A percentile compares a stretch with the other conserved stretches of the same genome.
phyloP scores from a whole-genome alignment of 148 eudicot species.

The Cornus suecica region DNA sequence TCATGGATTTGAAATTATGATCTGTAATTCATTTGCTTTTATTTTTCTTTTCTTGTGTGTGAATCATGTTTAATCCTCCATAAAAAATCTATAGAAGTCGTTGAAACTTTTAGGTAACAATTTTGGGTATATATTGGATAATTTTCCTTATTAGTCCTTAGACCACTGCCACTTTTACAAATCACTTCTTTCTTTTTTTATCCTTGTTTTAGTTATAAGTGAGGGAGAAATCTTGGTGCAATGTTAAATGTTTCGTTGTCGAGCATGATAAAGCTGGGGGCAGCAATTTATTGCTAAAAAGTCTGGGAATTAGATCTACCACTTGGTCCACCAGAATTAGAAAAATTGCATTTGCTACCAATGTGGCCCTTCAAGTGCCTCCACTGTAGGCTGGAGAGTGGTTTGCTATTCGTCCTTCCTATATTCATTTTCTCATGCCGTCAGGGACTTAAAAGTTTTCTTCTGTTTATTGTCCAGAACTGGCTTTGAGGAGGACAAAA shows the following conservation, averaged over 20 bases:
- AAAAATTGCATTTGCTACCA: background rate
- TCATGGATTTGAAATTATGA: background rate
- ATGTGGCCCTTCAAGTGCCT: background rate
- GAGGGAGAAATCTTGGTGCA: background rate
- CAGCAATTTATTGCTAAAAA: background rate
- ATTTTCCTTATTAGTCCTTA: background rate
- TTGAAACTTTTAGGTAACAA: background rate
- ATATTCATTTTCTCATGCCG: background rate
- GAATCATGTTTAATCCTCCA: background rate
- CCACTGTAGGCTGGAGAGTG: background rate
- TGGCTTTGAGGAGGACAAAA: conserved; percentile 99
- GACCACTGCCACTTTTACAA: background rate
- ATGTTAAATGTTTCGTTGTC: no score
- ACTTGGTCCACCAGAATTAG: background rate
- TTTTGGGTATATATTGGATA: background rate
- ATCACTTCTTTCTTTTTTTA: no score
- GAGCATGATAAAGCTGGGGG: background rate
- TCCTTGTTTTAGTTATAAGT: no score
- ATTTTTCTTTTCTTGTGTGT: no score
- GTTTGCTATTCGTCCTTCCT: background rate
- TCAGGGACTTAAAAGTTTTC: background rate
- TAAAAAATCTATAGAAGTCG: no score
- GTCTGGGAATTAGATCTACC: background rate
- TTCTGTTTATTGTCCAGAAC: conserved; percentile 42
- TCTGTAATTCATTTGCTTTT: no score